Conservation (phyloP, 2,329 filamentous ascomycete genomes). For the Colletotrichum spinosum region DNA sequence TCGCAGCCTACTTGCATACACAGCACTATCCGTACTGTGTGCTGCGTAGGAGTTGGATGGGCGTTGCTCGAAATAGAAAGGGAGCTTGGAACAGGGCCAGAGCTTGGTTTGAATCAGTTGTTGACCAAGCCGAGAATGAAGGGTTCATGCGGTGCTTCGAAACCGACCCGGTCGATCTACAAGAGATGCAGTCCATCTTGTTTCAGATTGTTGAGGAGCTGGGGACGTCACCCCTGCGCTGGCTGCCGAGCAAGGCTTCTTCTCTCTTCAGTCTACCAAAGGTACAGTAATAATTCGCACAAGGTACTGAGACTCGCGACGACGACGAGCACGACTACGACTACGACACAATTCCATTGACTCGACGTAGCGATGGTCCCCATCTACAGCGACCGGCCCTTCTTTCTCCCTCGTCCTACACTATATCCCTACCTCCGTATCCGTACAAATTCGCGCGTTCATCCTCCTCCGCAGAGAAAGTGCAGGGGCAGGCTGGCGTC, state of each 20-base stretch:
- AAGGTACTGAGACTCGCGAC: too few species aligned
- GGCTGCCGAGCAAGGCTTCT: slow-evolving; percentile 9
- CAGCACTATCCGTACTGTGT: too few species aligned
- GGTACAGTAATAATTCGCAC: too few species aligned
- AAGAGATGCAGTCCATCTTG: slow-evolving; percentile 34
- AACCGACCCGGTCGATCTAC: slow-evolving; percentile 36
- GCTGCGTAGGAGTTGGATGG: too few species aligned
- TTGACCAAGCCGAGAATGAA: slow-evolving; percentile 9
- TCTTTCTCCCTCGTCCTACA: too few species aligned
- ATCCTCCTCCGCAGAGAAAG: slow-evolving; percentile 20
- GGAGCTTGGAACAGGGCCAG: slow-evolving; percentile 23
- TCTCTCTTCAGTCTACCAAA: not conserved
- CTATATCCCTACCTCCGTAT: too few species aligned
- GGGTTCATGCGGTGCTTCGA: slow-evolving; percentile 33
- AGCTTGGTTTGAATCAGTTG: slow-evolving; percentile 19
- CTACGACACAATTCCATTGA: too few species aligned
- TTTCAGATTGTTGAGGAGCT: slow-evolving; percentile 36
- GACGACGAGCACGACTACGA: too few species aligned
- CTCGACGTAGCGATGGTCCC: too few species aligned
- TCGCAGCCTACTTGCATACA: too few species aligned
- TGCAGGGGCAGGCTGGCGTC: slow-evolving; percentile 23
- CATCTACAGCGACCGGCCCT: too few species aligned
- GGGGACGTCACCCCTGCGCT: slow-evolving; percentile 24
- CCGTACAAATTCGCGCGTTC: too few species aligned
- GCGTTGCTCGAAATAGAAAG: slow-evolving; percentile 21